A percentile compares a stretch with the other conserved stretches of the same genome.
These are phyloP conservation scores for Irpex sp. DNA, from an alignment of 1,284 basidiomycete species.

Conservation along the genomic window DNA sequence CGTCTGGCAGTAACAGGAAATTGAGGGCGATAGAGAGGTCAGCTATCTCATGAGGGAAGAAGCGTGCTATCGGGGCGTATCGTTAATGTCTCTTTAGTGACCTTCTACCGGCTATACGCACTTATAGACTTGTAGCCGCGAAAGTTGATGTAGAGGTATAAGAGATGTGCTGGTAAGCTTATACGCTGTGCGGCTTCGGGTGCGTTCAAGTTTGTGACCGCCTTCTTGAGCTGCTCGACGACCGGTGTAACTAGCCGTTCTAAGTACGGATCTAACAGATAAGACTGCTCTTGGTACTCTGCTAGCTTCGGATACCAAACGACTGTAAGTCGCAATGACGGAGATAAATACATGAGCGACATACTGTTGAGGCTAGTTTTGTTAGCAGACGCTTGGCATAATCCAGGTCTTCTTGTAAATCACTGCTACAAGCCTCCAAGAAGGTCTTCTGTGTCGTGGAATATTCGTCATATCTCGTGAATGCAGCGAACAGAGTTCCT, in stretches of 20 bases:
- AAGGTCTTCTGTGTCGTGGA: not conserved
- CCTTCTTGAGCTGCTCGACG: constrained; percentile 59
- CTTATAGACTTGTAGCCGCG: constrained; percentile 92
- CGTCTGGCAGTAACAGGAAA: constrained; percentile 54
- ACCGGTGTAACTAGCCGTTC: constrained; percentile 80
- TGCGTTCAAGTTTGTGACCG: constrained; percentile 42
- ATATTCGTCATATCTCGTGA: not conserved
- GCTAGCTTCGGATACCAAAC: constrained; percentile 60
- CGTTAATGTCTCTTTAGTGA: not conserved
- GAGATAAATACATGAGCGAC: constrained; percentile 1
- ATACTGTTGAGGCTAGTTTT: constrained; percentile 42
- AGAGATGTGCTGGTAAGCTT: constrained; percentile 54
- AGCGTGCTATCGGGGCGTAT: constrained; percentile 59
- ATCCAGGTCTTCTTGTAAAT: not conserved
- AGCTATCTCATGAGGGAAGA: constrained; percentile 86
- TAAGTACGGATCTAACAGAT: constrained; percentile 95
- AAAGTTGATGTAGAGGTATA: constrained; percentile 87
- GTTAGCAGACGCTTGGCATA: constrained; percentile 22
- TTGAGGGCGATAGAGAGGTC: constrained; percentile 77
- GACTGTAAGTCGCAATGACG: not conserved
- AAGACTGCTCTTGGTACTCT: constrained; percentile 91
- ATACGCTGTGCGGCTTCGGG: constrained; percentile 35
- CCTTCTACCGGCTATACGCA: constrained; percentile 38
- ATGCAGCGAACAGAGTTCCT: not conserved
- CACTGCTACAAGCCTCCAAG: not conserved